Base-by-base conservation (phyloP, 1,284 basidiomycete genomes). In the Leccinum laetum region DNA sequence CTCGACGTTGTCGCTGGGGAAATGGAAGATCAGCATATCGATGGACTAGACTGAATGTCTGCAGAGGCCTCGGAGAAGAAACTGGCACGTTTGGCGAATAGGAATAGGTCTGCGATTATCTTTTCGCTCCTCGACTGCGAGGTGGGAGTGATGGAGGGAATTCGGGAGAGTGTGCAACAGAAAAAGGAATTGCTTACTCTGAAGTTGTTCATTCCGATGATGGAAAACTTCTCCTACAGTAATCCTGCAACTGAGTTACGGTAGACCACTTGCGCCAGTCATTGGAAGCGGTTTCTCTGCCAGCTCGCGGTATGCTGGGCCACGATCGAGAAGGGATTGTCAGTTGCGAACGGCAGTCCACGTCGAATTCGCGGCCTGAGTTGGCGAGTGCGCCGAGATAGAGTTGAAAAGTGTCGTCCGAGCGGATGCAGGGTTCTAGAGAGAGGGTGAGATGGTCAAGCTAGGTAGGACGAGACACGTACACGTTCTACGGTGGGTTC, bases 21-120 rank as follows among this genome's bases (percentile, higher is more conserved):
- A 98, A 81, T 99, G 98, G 91, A 99, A 98, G 81, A 99, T 99
- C 66, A 98, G 98, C 0, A 98, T 89, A 75, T 99, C 98, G 75
- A 99, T 99, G 59, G 95, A 90, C 81, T 99, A 32, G 32, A 32
- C 32, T 32, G 32, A 32, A 32, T 32, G 32, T 32, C 32, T 32
- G 32, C 32, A 46, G 44, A 46, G n/a, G 44, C 14, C 4, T 46
- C 39, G 1, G 72, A 64, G 10, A 70, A 55, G 16, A 68, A 21
- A 37, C 69, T 68, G 32, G 74, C 64, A 21, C 69, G 69, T 61
- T 78, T 80, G 49, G 83, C 75, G 44, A 90, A 79, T 56, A 90
- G 82, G 60, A 32, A 32, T 32, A 32, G 32, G 32, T 81, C 79
- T 69, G 89, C 82, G 9, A 89, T 88, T 68, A 91, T 83, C 69